These are phyloP conservation scores for Picea abies DNA, from an alignment of 83 land plant species.

Conservation along the genomic window DNA sequence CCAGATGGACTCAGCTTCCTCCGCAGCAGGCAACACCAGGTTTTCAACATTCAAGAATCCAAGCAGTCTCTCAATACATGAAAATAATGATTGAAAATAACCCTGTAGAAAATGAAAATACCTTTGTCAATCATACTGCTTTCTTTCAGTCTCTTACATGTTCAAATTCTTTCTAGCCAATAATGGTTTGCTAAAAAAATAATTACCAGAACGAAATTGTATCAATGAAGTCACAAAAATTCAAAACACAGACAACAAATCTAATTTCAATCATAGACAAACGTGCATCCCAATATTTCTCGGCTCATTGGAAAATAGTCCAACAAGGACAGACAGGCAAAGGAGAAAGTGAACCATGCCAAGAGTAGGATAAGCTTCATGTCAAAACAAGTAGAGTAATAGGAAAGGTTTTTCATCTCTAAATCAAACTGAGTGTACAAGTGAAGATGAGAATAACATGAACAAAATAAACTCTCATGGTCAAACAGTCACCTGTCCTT, in stretches of 20 bases:
- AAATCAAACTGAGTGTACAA: neutral
- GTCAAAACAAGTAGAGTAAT: constrained; percentile 6
- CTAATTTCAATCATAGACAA: neutral
- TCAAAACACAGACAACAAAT: neutral
- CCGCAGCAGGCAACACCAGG: constrained; percentile 82
- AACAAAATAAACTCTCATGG: neutral
- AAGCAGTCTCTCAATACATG: constrained; percentile 68
- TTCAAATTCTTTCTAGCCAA: neutral
- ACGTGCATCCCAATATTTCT: neutral
- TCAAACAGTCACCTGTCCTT: constrained; percentile 65
- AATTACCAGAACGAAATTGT: neutral
- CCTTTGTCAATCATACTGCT: neutral
- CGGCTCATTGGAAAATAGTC: neutral
- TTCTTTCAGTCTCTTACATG: neutral
- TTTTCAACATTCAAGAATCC: constrained; percentile 52
- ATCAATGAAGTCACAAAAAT: neutral
- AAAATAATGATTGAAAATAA: constrained; percentile 70
- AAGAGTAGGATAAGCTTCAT: neutral
- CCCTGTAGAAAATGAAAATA: constrained; percentile 49
- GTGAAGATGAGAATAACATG: neutral
- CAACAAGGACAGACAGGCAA: neutral
- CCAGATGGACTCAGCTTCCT: constrained; percentile 86
- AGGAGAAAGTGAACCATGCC: neutral
- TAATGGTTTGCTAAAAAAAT: neutral
- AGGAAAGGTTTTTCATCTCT: too few species aligned